A percentile compares a stretch with the other conserved stretches of the same genome.
These are phyloP conservation scores for Acanthamoeba triangularis DNA, from an alignment of 208 protist species.

Conservation along the genomic window DNA sequence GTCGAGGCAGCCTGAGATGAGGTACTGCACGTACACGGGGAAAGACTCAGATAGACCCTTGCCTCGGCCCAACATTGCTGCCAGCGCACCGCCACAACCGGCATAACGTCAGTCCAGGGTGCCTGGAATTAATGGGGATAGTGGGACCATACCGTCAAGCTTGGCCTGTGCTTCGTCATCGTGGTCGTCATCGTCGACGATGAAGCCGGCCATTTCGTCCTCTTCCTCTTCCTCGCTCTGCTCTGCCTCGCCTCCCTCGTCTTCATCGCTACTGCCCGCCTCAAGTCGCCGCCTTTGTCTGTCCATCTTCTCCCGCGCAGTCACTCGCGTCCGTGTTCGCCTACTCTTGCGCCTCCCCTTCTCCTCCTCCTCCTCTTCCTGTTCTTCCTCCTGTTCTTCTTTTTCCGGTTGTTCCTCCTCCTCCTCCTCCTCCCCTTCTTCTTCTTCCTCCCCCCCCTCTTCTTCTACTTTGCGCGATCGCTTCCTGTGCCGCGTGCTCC, in stretches of 20 bases:
- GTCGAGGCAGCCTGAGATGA: conserved; percentile 48
- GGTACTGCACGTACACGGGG: conserved; percentile 32
- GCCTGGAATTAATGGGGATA: background rate
- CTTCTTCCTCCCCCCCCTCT: background rate
- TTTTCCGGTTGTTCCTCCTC: background rate
- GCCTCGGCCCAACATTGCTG: conserved; percentile 24
- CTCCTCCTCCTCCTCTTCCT: background rate
- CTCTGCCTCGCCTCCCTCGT: background rate
- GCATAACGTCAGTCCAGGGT: background rate
- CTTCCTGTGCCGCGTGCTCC: background rate
- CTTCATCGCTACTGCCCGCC: background rate
- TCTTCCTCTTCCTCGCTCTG: background rate
- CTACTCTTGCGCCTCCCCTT: background rate
- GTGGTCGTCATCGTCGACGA: background rate
- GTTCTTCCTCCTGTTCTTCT: background rate
- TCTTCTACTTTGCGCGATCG: background rate
- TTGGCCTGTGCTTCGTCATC: background rate
- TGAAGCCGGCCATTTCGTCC: conserved; percentile 29
- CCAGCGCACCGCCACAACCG: background rate
- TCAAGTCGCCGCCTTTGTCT: background rate
- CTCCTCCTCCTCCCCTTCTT: background rate
- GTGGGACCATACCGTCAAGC: background rate
- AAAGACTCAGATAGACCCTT: background rate
- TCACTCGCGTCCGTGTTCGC: background rate
- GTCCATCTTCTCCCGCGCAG: conserved; percentile 9